phyloP scores from a whole-genome alignment of 2,329 filamentous ascomycete species.

The Fusarium sp. region DNA sequence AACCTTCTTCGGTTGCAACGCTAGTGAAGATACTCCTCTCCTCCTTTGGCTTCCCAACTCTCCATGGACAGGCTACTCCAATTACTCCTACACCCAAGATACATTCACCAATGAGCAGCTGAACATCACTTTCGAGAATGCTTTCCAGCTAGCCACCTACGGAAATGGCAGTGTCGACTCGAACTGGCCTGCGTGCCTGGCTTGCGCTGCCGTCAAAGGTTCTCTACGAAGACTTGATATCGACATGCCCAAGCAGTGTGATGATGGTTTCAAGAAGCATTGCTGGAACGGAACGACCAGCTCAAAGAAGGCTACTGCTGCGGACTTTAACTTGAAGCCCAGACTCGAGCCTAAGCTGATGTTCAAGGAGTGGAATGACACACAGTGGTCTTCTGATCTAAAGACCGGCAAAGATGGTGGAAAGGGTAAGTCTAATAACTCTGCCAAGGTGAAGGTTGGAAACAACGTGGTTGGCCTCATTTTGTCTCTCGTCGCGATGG shows the following conservation, averaged over 20 bases:
- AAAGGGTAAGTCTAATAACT: neutral
- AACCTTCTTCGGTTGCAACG: conserved; percentile 49
- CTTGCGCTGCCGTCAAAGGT: conserved; percentile 80
- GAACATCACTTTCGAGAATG: conserved; percentile 65
- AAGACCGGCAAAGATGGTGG: neutral
- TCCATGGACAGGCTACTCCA: conserved; percentile 47
- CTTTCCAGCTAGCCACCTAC: conserved; percentile 81
- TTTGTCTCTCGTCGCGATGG: neutral
- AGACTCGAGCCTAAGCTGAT: conserved; percentile 41
- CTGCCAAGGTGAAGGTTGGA: neutral
- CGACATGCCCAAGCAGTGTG: conserved; percentile 41
- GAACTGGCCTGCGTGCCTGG: conserved; percentile 81
- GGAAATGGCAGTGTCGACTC: conserved; percentile 78
- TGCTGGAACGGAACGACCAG: conserved; percentile 45
- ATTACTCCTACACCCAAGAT: conserved; percentile 42
- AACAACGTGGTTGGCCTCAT: neutral
- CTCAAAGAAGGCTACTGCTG: conserved; percentile 16
- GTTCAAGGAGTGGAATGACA: conserved; percentile 44
- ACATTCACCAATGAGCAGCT: conserved; percentile 46
- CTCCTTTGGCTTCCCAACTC: conserved; percentile 50
- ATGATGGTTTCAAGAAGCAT: conserved; percentile 44
- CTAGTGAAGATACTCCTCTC: conserved; percentile 36
- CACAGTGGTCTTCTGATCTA: conserved; percentile 21
- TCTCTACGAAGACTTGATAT: conserved; percentile 62
- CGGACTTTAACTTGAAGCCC: conserved; percentile 33